Conservation (phyloP, 495 filamentous ascomycete genomes). For the Amorphotheca resinae region DNA sequence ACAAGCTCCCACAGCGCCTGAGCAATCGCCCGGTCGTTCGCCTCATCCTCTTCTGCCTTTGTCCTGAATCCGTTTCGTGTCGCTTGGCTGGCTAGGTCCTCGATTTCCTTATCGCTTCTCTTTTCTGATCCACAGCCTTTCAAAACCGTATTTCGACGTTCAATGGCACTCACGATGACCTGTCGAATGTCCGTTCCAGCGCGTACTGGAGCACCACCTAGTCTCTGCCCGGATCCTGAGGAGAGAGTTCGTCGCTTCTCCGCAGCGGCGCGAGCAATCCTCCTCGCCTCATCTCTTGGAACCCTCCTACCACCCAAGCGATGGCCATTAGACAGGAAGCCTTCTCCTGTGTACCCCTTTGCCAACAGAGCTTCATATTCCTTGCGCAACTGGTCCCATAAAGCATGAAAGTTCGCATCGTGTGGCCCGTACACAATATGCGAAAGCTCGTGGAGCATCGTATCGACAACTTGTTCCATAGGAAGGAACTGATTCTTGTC, state of each 20-base stretch:
- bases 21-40: conserved; percentile 80
- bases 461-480: conserved; percentile 68
- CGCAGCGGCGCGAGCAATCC: conserved; percentile 62
- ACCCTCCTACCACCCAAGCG: conserved; percentile 58
- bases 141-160: conserved; percentile 51
- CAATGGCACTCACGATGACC: conserved; percentile 61
- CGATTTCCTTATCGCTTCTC: conserved; percentile 41
- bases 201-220: conserved; percentile 52
- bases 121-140: conserved; percentile 65
- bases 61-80: conserved; percentile 66
- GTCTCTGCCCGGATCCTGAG: conserved; percentile 55
- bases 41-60: conserved; percentile 77
- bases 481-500: conserved; percentile 72
- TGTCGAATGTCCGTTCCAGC: conserved; percentile 61
- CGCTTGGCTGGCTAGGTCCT: conserved; percentile 50
- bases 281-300: conserved; percentile 61
- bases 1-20: conserved; percentile 80
- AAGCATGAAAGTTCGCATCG: conserved; percentile 64
- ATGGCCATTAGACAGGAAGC: conserved; percentile 66
- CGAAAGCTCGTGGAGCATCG: conserved; percentile 93
- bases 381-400: conserved; percentile 81
- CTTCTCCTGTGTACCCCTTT: conserved; percentile 88
- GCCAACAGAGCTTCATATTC: conserved; percentile 61
- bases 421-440: conserved; percentile 81
- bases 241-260: conserved; percentile 51